phyloP scores from a whole-genome alignment of 495 filamentous ascomycete species.

The Neurospora sp. region DNA sequence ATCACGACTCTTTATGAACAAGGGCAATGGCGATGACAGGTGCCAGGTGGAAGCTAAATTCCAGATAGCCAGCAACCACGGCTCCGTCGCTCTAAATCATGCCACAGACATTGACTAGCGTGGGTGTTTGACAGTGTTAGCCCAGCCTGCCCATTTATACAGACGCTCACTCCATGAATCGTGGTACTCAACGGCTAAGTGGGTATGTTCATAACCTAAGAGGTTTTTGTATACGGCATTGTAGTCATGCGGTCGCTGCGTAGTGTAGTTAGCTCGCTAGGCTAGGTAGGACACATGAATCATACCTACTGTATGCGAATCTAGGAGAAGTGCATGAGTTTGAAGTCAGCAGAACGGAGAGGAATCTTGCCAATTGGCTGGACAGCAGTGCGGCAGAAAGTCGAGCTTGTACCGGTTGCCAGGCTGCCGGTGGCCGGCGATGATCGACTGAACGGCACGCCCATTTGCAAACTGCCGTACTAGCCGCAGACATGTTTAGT shows the following conservation, averaged over 20 bases:
- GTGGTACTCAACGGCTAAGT: background rate
- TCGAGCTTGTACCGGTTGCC: conserved; percentile 6
- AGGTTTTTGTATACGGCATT: background rate
- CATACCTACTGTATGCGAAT: conserved; percentile 12
- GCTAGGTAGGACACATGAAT: conserved; percentile 13
- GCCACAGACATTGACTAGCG: background rate
- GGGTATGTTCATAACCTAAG: background rate
- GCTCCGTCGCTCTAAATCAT: background rate
- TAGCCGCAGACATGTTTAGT: background rate
- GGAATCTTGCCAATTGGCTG: conserved; percentile 21
- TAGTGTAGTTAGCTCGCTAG: background rate
- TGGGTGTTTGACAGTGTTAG: background rate
- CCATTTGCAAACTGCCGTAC: background rate
- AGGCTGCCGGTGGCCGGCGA: conserved; percentile 16
- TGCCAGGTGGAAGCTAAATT: background rate
- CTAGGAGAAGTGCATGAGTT: conserved; percentile 18
- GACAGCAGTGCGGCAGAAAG: background rate
- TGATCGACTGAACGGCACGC: conserved; percentile 5
- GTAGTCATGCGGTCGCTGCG: background rate
- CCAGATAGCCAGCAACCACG: background rate
- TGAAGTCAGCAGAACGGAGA: conserved; percentile 21
- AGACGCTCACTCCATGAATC: background rate
- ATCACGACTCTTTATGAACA: background rate
- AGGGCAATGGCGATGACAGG: background rate
- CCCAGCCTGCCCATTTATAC: background rate